Evolutionary conservation across 2,329 filamentous ascomycete species (phyloP).

Genomic region (Arthroderma sp.): DNA sequence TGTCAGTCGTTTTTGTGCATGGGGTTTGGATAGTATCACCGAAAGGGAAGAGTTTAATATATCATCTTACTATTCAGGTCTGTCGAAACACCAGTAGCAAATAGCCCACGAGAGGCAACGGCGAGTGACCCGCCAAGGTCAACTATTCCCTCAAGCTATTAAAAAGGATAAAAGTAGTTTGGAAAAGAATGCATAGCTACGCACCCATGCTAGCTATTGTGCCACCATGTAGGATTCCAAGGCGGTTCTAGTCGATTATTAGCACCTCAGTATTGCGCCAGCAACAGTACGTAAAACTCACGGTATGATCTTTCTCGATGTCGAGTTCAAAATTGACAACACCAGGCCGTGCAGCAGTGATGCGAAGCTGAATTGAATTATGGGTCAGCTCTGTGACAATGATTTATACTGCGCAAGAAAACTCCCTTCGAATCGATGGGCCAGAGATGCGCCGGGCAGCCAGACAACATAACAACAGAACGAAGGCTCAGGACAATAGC

Average conservation of each 20-base stretch:
- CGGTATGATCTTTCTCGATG: slow-evolving; percentile 52
- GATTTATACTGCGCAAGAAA: too few relatives aligned
- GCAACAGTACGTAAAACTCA: slow-evolving; percentile 20
- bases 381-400: too few relatives aligned
- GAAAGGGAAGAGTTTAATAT: neutral
- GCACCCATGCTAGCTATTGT: slow-evolving; percentile 50
- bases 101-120: slow-evolving; percentile 51
- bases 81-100: slow-evolving; percentile 53
- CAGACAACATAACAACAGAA: too few relatives aligned
- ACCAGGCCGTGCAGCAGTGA: slow-evolving; percentile 48
- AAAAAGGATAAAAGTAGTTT: neutral
- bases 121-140: slow-evolving; percentile 55
- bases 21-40: neutral
- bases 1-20: neutral
- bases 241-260: slow-evolving; percentile 40
- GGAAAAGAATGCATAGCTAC: slow-evolving; percentile 3
- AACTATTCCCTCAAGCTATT: slow-evolving; percentile 26
- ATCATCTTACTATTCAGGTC: slow-evolving; percentile 43
- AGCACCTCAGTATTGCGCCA: neutral
- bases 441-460: too few relatives aligned
- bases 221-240: slow-evolving; percentile 54
- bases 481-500: neutral
- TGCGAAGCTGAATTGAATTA: slow-evolving; percentile 36
- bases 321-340: slow-evolving; percentile 52
- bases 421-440: too few relatives aligned